Evolutionary conservation across 371 early-diverging fungal species (phyloP).

Genomic region (Mortierella sp.): DNA sequence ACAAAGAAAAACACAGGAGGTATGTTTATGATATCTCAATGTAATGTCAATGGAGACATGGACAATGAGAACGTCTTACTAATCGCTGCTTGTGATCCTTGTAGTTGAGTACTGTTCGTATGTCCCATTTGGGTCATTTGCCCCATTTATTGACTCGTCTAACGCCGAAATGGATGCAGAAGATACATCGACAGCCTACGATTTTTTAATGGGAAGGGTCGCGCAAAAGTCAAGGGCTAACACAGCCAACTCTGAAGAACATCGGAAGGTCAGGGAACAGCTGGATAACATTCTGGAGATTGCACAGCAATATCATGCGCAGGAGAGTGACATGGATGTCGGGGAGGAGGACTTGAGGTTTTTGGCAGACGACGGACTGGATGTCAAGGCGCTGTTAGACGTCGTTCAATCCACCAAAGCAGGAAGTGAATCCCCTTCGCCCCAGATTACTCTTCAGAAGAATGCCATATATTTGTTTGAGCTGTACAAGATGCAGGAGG

Average conservation of each 20-base stretch:
- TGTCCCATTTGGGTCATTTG: conserved; percentile 45
- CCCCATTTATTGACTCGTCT: conserved; percentile 44
- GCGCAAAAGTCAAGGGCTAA: conserved; percentile 10
- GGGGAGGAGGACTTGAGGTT: conserved; percentile 23
- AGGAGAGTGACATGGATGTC: conserved; percentile 8
- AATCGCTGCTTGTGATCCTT: conserved; percentile 2
- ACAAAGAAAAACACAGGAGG: conserved; percentile 33
- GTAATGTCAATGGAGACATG: no score
- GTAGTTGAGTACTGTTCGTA: conserved; percentile 43
- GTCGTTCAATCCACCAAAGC: neutral
- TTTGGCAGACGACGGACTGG: conserved; percentile 31
- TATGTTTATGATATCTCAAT: no score
- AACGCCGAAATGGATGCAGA: conserved; percentile 43
- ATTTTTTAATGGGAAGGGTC: conserved; percentile 18
- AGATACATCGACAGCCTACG: conserved; percentile 42
- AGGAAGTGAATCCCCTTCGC: conserved; percentile 9
- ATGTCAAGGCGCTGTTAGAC: conserved; percentile 21
- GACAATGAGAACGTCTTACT: no score
- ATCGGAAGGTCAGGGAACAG: conserved; percentile 20
- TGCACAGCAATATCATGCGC: conserved; percentile 30
- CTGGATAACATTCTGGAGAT: conserved; percentile 33
- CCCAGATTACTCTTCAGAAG: conserved; percentile 30
- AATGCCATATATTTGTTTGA: conserved; percentile 40
- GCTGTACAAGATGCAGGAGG: conserved; percentile 43
- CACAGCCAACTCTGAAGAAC: conserved; percentile 18